Percentiles rank a stretch among this genome's conserved stretches.
Conservation (phyloP, 2,329 filamentous ascomycete genomes). For the Fusarium devonianum region DNA sequence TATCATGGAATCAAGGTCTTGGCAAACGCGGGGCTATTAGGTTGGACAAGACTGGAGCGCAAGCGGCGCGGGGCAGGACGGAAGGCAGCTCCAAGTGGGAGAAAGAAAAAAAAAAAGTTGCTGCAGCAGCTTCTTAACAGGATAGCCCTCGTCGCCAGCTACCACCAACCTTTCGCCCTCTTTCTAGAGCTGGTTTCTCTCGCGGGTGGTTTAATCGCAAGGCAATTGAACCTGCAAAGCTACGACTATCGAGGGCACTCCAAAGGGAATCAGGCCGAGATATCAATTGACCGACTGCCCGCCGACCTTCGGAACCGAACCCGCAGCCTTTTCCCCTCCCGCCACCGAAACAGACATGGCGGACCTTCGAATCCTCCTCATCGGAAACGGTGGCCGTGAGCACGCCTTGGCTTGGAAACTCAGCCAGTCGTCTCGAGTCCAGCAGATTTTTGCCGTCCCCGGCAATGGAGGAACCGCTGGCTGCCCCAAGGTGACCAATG, state of each 20-base stretch:
- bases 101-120: constrained; percentile 19
- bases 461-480: constrained; percentile 88
- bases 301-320: constrained; percentile 33
- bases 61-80: constrained; percentile 20
- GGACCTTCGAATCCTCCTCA: constrained; percentile 75
- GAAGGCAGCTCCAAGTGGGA: too few species aligned
- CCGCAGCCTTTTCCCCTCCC: constrained; percentile 15
- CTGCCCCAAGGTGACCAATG: constrained; percentile 76
- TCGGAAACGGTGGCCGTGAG: constrained; percentile 94
- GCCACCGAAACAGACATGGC: constrained; percentile 39
- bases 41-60: not conserved
- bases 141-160: too few species aligned
- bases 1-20: constrained; percentile 9
- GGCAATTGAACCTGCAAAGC: not conserved
- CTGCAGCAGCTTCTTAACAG: constrained; percentile 7
- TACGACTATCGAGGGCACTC: constrained; percentile 3
- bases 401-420: constrained; percentile 96
- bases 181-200: constrained; percentile 34
- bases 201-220: constrained; percentile 31
- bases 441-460: constrained; percentile 73
- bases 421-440: constrained; percentile 79
- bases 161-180: constrained; percentile 13
- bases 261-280: constrained; percentile 7
- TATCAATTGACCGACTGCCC: constrained; percentile 12
- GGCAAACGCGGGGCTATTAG: constrained; percentile 19